phyloP scores from a whole-genome alignment of 148 eudicot species.

The Agrostemma githago region DNA sequence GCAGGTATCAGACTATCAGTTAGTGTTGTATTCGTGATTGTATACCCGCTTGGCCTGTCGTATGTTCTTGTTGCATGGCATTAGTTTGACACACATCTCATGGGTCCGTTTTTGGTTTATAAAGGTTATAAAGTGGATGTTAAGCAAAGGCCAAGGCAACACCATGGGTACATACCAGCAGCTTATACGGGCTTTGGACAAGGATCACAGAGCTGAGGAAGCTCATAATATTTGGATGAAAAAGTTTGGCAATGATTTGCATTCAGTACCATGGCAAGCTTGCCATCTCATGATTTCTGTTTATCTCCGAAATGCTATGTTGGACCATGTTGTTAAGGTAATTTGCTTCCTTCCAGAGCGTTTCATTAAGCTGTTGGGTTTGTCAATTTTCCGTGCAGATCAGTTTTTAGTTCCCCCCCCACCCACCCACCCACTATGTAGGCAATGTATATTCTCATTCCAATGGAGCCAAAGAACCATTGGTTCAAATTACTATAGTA shows the following conservation, averaged over 20 bases:
- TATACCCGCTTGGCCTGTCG: slow-evolving; percentile 4
- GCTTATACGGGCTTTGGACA: slow-evolving; percentile 79
- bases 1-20: slow-evolving; percentile 46
- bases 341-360: background rate
- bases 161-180: slow-evolving; percentile 79
- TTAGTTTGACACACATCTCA: background rate
- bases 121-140: slow-evolving; percentile 84
- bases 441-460: background rate
- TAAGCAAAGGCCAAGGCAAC: slow-evolving; percentile 95
- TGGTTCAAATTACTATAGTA: background rate
- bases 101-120: background rate
- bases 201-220: slow-evolving; percentile 77
- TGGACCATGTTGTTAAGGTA: slow-evolving; percentile 62
- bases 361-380: background rate
- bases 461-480: background rate
- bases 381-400: background rate
- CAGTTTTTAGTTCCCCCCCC: no score
- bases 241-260: slow-evolving; percentile 74
- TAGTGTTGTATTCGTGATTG: background rate
- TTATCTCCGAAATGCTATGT: slow-evolving; percentile 75
- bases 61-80: background rate
- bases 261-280: slow-evolving; percentile 78
- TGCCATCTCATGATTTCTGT: slow-evolving; percentile 76
- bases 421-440: no score
- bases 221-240: slow-evolving; percentile 81